Conservation (phyloP, 169 alveolate genomes). For the Eimeria sp. region DNA sequence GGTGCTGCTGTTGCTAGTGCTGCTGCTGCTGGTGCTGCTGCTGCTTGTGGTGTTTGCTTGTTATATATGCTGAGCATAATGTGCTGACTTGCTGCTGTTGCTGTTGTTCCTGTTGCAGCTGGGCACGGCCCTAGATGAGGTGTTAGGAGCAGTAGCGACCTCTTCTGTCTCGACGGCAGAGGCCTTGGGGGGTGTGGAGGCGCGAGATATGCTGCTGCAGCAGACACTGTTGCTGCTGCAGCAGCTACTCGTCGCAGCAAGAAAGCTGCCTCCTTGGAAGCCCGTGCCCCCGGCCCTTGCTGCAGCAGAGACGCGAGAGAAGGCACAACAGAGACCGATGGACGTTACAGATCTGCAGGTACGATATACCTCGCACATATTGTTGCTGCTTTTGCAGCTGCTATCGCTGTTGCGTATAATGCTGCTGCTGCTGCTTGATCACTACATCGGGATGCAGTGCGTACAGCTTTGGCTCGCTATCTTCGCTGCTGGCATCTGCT, state of each 20-base stretch:
- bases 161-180: constrained; percentile 33
- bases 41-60: background rate
- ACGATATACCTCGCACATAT: background rate
- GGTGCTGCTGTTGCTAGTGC: background rate
- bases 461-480: too few relatives aligned
- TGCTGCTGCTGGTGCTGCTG: constrained; percentile 15
- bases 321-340: constrained; percentile 31
- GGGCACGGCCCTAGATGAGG: constrained; percentile 68
- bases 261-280: constrained; percentile 51
- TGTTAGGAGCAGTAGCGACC: constrained; percentile 46
- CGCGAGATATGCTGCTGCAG: constrained; percentile 38
- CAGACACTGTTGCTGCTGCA: constrained; percentile 63
- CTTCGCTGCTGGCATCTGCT: background rate
- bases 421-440: background rate
- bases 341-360: constrained; percentile 40
- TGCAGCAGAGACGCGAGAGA: constrained; percentile 23
- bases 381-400: constrained; percentile 25
- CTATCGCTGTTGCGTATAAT: background rate
- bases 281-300: constrained; percentile 57
- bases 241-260: constrained; percentile 26
- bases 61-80: background rate
- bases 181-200: constrained; percentile 31
- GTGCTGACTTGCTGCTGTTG: constrained; percentile 28
- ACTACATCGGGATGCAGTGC: too few relatives aligned
- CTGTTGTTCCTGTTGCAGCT: constrained; percentile 46